Conservation (phyloP, 208 protist genomes). For the Acanthamoeba lenticulata region DNA sequence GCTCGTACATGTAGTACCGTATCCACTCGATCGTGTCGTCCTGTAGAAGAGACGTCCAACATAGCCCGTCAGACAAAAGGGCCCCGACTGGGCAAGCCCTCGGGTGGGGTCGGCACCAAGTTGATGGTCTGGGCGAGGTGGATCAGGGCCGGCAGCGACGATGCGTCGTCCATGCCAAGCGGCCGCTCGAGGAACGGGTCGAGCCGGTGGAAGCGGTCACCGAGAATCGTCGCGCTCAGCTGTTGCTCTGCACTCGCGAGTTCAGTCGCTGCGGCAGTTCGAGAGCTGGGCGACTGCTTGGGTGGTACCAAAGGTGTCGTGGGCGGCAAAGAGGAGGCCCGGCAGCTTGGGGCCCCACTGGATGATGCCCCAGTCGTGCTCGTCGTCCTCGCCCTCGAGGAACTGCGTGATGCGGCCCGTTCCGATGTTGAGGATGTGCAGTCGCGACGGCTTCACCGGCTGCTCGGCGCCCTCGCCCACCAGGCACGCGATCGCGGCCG, state of each 20-base stretch:
- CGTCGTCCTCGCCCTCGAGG: constrained; percentile 33
- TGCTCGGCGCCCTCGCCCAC: background rate
- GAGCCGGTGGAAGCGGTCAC: background rate
- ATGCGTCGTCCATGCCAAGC: constrained; percentile 36
- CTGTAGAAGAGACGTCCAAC: background rate
- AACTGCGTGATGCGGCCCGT: background rate
- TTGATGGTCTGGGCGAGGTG: constrained; percentile 27
- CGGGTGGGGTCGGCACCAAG: background rate
- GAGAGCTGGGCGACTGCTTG: background rate
- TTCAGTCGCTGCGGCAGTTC: background rate
- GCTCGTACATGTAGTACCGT: background rate
- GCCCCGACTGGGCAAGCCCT: background rate
- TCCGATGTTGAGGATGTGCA: background rate
- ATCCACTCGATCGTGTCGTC: constrained; percentile 57
- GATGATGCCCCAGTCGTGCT: constrained; percentile 63
- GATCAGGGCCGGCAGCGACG: background rate
- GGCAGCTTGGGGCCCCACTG: constrained; percentile 62
- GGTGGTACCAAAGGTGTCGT: constrained; percentile 25
- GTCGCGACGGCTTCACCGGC: background rate
- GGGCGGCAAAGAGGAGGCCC: constrained; percentile 18
- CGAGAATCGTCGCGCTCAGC: background rate
- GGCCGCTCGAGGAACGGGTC: background rate
- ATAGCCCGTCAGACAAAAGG: background rate
- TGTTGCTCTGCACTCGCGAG: background rate
- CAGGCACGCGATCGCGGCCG: background rate